Base-by-base conservation (phyloP, 139 green algal species). In the Nannochloris sp. region DNA sequence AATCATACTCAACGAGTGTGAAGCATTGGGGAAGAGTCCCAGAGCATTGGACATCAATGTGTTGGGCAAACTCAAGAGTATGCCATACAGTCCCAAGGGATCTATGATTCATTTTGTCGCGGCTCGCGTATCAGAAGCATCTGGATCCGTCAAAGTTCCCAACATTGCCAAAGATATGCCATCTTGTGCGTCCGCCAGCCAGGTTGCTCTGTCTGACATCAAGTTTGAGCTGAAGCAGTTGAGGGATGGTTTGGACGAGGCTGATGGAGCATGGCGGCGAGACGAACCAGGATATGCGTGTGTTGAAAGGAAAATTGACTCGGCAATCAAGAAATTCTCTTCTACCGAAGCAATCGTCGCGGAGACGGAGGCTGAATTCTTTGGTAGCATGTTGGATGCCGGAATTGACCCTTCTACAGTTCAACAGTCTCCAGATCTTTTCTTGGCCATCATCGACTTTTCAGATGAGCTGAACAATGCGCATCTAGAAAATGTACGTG, bases 211-310 rank as follows among this genome's bases (percentile, higher is more conserved):
- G 6, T 4, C 2, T 1, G 27, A 15, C 0, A 14, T 70, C 0
- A 50, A 60, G 34, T 65, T 66, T 7, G 74, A 86, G 58, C 48
- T 84, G 48, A 34, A 31, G 2, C 60, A 67, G 7, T 60, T 85
- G 31, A 36, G 60, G 1, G 50, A 9, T 15, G 66, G 57, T 16
- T 34, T 80, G 15, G 29, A 60, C 2, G 24, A 72, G 44, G 48
- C n/a, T 14, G 49, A 25, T 9, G 3, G 23, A 10, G 18, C 48
- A 21, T 25, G 59, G 9, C 5, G 19, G 5, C 27, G 15, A 3
- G 16, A 18, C 6, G 50, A 16, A 15, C n/a, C 25, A 58, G 54
- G 51, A 7, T n/a, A 25, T 18, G 36, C 60, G 24, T 54, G 44
- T 7, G 58, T 79, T 55, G 27, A 53, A 5, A 37, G 46, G 18